Conservation (phyloP, 1,284 basidiomycete species). For the Volvariella volvacea region DNA sequence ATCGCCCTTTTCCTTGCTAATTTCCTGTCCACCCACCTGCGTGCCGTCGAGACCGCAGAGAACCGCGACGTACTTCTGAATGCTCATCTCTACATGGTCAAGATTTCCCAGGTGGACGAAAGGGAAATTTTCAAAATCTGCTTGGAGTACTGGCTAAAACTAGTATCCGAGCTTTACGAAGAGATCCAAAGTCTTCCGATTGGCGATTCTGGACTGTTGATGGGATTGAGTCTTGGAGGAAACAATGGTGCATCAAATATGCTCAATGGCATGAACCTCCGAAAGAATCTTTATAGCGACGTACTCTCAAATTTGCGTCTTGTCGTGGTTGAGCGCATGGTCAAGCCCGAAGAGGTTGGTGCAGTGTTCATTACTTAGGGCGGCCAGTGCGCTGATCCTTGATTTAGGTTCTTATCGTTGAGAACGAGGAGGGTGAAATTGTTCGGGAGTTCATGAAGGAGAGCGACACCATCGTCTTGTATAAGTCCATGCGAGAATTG, state of each 20-base stretch:
- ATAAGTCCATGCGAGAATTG: conserved; percentile 98
- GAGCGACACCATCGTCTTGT: conserved; percentile 96
- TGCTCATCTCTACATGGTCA: conserved; percentile 98
- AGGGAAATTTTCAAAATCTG: conserved; percentile 99
- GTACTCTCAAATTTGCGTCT: conserved; percentile 92
- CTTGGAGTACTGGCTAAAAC: conserved; percentile 97
- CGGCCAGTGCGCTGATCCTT: conserved; percentile 8
- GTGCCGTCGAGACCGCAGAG: conserved; percentile 86
- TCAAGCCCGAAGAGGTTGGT: conserved; percentile 95
- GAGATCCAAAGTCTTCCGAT: conserved; percentile 93
- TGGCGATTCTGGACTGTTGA: conserved; percentile 88
- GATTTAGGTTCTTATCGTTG: conserved; percentile 87
- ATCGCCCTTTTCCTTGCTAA: conserved; percentile 96
- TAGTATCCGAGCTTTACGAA: conserved; percentile 98
- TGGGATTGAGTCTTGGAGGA: conserved; percentile 85
- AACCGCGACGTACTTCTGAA: conserved; percentile 94
- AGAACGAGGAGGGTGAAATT: conserved; percentile 99
- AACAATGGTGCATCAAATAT: conserved; percentile 55
- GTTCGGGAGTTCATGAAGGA: conserved; percentile 99
- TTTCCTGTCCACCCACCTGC: conserved; percentile 90
- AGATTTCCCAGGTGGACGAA: conserved; percentile 97
- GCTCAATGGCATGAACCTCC: conserved; percentile 71
- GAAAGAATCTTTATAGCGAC: conserved; percentile 94
- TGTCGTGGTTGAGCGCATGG: conserved; percentile 99
- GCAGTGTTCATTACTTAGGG: neutral